Base-by-base conservation (phyloP, 495 filamentous ascomycete genomes). In the Trichoderma parareesei region DNA sequence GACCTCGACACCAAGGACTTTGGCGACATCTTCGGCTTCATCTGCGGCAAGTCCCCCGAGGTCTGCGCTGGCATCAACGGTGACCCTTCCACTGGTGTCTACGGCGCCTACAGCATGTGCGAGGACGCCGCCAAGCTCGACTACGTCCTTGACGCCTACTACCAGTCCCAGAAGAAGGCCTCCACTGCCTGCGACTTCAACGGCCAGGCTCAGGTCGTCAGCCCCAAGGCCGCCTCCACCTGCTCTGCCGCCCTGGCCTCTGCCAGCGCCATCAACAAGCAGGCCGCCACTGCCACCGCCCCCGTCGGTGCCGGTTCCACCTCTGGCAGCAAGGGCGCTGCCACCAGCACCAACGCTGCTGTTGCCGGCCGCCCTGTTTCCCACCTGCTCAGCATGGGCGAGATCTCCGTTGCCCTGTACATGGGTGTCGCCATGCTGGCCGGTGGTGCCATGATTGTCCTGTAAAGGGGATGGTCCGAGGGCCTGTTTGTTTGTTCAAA, bases 71-170 rank as follows among this genome's bases (percentile, higher is more conserved):
- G 91, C 48, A 88, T 98, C 73, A 74, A 74, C 55, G 77, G 81
- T 68, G 90, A 97, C 73, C 82, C 79, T 14, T 85, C 84, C 61
- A 84, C 81, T 27, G 94, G 92, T 61, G 78, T 78, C 33, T 98
- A 95, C 74, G 94, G 94, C 61, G 87, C 90, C 6, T 98, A 92
- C 79, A 85, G 87, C 75, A 95, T 96, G 90, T 98, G 94, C 81
- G 83, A 81, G 69, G 66, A 85, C 68, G 84, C 80, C 67, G 81
- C 96, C 74, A 83, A 94, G 77, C 85, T 98, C 35, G 87, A 85
- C 62, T 96, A 87, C 72, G 89, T 86, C 41, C 81, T 97, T 67
- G 88, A 96, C 78, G 67, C 77, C 65, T 98, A 96, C 81, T 94
- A 93, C 77, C 73, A 80, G 16, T 78, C 78, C 71, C 87, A 91